Evolutionary conservation across 1,139 yeast species (phyloP).

Genomic region (Insectozyma bohioensis): DNA sequence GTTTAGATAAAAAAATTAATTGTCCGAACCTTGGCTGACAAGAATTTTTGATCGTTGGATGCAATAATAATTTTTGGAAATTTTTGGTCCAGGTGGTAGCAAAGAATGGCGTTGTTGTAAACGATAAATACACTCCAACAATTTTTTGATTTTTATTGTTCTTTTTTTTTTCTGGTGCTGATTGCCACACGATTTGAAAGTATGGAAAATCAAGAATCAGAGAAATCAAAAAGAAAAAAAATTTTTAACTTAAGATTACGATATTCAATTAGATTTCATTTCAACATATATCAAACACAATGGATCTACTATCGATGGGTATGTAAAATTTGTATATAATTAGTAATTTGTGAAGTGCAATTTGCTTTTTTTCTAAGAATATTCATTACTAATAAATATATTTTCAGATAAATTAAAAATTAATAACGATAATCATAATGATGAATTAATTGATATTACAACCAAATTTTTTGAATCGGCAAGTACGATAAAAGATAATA

Average conservation of each 20-base stretch:
- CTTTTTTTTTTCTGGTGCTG: slow-evolving; percentile 1
- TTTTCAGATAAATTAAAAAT: slow-evolving; percentile 9
- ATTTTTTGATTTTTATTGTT: too few relatives aligned
- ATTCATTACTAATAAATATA: slow-evolving; percentile 7
- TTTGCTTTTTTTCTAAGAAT: too few relatives aligned
- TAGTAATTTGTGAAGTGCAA: too few relatives aligned
- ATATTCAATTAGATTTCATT: not conserved
- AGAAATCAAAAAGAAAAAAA: too few relatives aligned
- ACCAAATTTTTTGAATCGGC: slow-evolving; percentile 33
- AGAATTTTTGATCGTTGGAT: too few relatives aligned
- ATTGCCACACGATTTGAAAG: not conserved
- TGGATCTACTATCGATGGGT: slow-evolving; percentile 10
- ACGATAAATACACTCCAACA: too few relatives aligned
- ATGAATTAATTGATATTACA: slow-evolving; percentile 45
- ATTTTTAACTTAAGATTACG: too few relatives aligned
- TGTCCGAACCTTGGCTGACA: too few relatives aligned
- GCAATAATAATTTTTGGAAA: too few relatives aligned
- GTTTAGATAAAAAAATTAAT: too few relatives aligned
- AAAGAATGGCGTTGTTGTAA: too few relatives aligned
- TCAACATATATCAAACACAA: not conserved
- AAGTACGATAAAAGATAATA: slow-evolving; percentile 28
- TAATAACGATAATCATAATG: slow-evolving; percentile 15
- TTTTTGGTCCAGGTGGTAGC: too few relatives aligned
- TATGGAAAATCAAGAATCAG: not conserved
- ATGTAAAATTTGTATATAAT: slow-evolving; percentile 5